phyloP scores from a whole-genome alignment of 257 asterid species.

The Galeopsis tetrahit region DNA sequence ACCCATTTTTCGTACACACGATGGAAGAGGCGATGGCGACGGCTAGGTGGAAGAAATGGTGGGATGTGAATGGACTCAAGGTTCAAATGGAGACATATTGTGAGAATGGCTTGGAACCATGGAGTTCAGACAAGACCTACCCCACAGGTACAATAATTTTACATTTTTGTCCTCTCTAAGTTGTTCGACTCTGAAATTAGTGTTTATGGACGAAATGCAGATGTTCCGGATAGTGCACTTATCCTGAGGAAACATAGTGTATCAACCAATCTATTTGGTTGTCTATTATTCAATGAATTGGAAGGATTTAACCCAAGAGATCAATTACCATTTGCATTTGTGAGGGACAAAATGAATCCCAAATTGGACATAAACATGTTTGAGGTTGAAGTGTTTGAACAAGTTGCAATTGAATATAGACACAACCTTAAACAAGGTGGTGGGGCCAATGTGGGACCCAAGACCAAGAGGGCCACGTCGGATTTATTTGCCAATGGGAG shows the following conservation, averaged over 20 bases:
- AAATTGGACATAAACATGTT: constrained; percentile 74
- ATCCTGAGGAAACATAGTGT: constrained; percentile 72
- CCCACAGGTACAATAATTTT: constrained; percentile 62
- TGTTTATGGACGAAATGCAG: constrained; percentile 40
- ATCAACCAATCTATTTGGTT: constrained; percentile 65
- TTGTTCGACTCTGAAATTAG: too few species aligned
- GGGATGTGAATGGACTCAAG: constrained; percentile 70
- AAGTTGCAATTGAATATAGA: constrained; percentile 78
- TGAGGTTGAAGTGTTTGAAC: constrained; percentile 88
- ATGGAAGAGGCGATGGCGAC: constrained; percentile 95
- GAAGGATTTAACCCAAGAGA: constrained; percentile 94
- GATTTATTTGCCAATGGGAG: constrained; percentile 49
- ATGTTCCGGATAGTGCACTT: constrained; percentile 90
- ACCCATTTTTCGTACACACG: constrained; percentile 71
- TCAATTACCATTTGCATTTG: constrained; percentile 83
- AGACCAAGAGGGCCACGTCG: constrained; percentile 45
- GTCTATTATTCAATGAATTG: constrained; percentile 86
- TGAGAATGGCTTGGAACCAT: constrained; percentile 80
- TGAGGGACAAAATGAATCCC: constrained; percentile 80
- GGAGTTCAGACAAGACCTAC: constrained; percentile 74
- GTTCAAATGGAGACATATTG: constrained; percentile 87
- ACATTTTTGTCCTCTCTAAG: too few species aligned
- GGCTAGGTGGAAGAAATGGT: constrained; percentile 94
- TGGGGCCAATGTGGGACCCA: constrained; percentile 47
- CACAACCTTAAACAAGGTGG: constrained; percentile 63